phyloP scores from a whole-genome alignment of 2,329 filamentous ascomycete genomes.

The Beauveria bassiana region DNA sequence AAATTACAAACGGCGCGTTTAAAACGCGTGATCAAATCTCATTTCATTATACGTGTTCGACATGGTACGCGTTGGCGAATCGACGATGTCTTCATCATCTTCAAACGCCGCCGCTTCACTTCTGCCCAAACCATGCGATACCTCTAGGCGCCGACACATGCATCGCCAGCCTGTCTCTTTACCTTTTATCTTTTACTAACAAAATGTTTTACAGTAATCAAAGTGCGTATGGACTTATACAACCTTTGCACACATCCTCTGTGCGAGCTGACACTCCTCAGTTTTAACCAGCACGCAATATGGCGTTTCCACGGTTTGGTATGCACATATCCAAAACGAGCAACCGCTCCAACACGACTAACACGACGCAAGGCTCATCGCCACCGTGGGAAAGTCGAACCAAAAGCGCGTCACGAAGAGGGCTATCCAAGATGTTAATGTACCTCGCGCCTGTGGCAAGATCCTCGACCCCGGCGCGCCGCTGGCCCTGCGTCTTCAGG shows the following conservation, averaged over 20 bases:
- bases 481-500: slow-evolving; percentile 82
- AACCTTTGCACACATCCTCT: no score
- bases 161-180: neutral
- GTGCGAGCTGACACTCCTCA: slow-evolving; percentile 23
- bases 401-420: slow-evolving; percentile 73
- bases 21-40: neutral
- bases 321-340: slow-evolving; percentile 22
- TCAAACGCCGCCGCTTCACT: neutral
- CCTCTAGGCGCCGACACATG: neutral
- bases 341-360: slow-evolving; percentile 8
- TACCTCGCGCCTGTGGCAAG: slow-evolving; percentile 79
- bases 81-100: neutral
- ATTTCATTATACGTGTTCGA: neutral
- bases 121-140: neutral
- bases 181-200: neutral
- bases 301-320: slow-evolving; percentile 95
- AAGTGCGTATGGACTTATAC: slow-evolving; percentile 46
- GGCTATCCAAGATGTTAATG: slow-evolving; percentile 80
- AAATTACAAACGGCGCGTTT: slow-evolving; percentile 7
- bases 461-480: slow-evolving; percentile 76
- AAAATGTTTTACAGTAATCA: slow-evolving; percentile 97
- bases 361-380: slow-evolving; percentile 63
- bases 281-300: slow-evolving; percentile 80
- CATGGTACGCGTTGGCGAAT: neutral
- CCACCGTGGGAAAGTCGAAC: slow-evolving; percentile 71